Base-by-base conservation (phyloP, 2,329 filamentous ascomycete genomes). In the Stachybotrys elegans region DNA sequence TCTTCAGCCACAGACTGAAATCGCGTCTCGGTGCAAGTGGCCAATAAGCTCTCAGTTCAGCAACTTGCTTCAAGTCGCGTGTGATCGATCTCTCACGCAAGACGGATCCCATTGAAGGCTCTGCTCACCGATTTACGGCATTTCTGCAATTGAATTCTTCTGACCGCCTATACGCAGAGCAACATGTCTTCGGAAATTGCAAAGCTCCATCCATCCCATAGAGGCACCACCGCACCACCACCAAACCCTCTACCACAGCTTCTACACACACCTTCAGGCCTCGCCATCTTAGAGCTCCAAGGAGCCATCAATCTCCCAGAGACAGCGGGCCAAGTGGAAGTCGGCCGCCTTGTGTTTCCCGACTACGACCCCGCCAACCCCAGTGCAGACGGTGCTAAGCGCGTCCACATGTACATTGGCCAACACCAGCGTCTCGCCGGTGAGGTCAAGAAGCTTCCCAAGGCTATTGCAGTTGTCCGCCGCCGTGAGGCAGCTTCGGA, bases 281-380 rank as follows among this genome's bases (percentile, higher is more conserved):
- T 96, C 32, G 92, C 92, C 16, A 75, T 98, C 37, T 73, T 98
- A 45, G 93, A 97, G 68, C 79, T 98, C 13, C 93, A 98, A 71
- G 93, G 91, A 48, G 88, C 81, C 13, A 84, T 98, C 67, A 92
- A 94, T 63, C 72, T 90, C 1, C 83, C 88, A 7, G 50, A 60
- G 19, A 40, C 58, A 5, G 48, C 66, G 27, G 47, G 50, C 6
- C 58, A 61, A 16, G 48, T 60, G 3, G 56, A 64, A 17, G 73
- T 95, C 51, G 90, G 90, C 23, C 82, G 79, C 44, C 74, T 95
- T 22, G 76, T 85, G 23, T 95, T 95, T 56, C 89, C 89, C 2
- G 76, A 88, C 54, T 88, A 91, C 61, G 72, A 78, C 8, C 56
- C 58, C 16, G 16, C 22, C 9, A 23, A 22, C 22, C 22, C 38